Evolutionary conservation across 2,329 filamentous ascomycete genomes (phyloP), one percentile per base, ranked within the genome.

Genomic region (Monilinia aucupariae): DNA sequence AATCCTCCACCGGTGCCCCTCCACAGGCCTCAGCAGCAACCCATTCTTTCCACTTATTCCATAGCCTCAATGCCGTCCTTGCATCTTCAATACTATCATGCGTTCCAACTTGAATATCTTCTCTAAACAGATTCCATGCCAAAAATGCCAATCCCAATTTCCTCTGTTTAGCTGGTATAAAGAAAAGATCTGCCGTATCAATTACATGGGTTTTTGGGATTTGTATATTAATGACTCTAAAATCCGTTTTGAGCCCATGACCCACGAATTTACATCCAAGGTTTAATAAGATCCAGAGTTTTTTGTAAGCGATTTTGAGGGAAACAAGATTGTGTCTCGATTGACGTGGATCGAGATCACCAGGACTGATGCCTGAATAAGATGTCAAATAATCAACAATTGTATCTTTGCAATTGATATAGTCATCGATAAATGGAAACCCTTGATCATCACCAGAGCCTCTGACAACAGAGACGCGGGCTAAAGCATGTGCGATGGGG

Each of bases 71-170:
- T 0, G 96, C 94, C 48, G 93, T 97, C 32, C 89, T 84, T 0
- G 94, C 92, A 74, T 99, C 94, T 75, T 97, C 94, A 69, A 99
- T 96, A 13, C 89, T 93, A 76, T 99, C 94, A 76, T 99, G 96
- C 8, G 87, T 91, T 68, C 91, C 89, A 71, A 91, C 83, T 76
- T 99, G 96, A 65, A 99, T 97, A 71, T 93, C 91, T 75, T 97
- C 91, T 71, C 92, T 92, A 49, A 99, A 85, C 10, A 99, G 82
- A 60, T 87, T 87, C 89, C 92, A 96, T 0, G 94, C 92, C 22
- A 99, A 78, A 74, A 97, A 97, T 34, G 93, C 90, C 25, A 99
- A 81, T 9, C 89, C 94, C 2, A 99, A 83, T 73, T 92, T 94
- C n/a, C 96, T 86, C 60, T 91, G 83, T 39, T 91, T 88, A 20